These are phyloP conservation scores for Rosa lucieae DNA, from an alignment of 306 rosid species.

Conservation along the genomic window DNA sequence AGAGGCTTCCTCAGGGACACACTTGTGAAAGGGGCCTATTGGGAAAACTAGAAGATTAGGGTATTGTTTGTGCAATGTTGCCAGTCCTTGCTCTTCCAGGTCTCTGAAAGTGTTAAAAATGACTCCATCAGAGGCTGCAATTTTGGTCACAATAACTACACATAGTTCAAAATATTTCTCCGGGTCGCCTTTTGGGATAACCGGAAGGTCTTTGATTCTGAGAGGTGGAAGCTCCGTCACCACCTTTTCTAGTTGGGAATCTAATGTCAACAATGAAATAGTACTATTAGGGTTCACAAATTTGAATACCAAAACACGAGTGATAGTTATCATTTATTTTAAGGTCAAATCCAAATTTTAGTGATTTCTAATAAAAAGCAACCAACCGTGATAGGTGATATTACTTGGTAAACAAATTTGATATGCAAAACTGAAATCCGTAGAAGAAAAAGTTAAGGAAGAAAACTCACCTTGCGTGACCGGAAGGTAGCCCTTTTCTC, in stretches of 20 bases:
- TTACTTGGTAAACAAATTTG: not conserved
- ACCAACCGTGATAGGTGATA: not conserved
- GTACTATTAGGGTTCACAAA: not conserved
- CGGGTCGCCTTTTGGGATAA: not conserved
- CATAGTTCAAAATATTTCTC: not conserved
- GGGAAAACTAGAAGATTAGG: not conserved
- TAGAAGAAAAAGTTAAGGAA: not conserved
- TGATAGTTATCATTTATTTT: too few species aligned
- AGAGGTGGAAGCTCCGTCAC: slow-evolving; percentile 4
- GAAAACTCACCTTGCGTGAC: not conserved
- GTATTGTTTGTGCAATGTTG: not conserved
- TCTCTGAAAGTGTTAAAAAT: not conserved
- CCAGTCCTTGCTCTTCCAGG: not conserved
- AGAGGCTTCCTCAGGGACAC: not conserved
- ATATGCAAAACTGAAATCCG: not conserved
- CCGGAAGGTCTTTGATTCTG: not conserved
- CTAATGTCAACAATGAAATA: not conserved
- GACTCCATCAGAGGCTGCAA: not conserved
- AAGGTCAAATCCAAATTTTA: not conserved
- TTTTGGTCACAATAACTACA: not conserved
- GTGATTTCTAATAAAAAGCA: not conserved
- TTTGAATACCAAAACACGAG: not conserved
- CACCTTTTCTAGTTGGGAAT: not conserved
- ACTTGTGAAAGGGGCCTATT: slow-evolving; percentile 1
- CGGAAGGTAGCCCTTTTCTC: not conserved